Evolutionary conservation across 495 filamentous ascomycete genomes (phyloP), one percentile per base, ranked within the genome.

Genomic region (Neurospora sp.): DNA sequence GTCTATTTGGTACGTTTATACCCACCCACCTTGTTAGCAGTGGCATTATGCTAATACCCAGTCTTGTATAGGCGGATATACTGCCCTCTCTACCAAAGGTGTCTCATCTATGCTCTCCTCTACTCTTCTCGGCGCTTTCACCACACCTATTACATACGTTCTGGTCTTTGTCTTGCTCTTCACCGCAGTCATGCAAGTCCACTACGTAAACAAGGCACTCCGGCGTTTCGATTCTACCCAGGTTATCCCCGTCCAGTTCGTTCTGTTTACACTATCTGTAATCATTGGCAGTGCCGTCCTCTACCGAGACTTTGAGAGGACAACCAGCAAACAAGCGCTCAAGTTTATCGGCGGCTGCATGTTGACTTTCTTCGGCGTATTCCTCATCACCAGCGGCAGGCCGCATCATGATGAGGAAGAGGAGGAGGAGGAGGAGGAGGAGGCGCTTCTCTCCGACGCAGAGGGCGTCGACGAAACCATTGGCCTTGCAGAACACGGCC

Each of bases 171-270:
- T 98, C 59, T 87, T 99, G 18, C 83, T 95, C 8, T 89, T 82
- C 39, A 97, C 95, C 9, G 96, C 96, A 22, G 83, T 98, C 71
- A 92, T 98, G 88, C 96, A 99, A 81, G 93, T 99, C 74, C 93
- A 91, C 74, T 99, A 98, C 79, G 86, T 99, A 74, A 99, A 99
- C 83, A 93, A 94, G 69, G 94, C 96, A 1, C 84, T 99, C 22
- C 94, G 96, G 79, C 90, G 93, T 70, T 99, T 99, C 83, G 93
- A 97, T 80, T 95, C 94, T 0, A 99, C 96, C 0, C 93, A 97
- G 77, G 96, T 99, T 74, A 98, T 99, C 70, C 96, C 96, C 3
- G 93, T 93, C 14, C 96, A 99, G 78, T 99, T 99, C 76, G 96
- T 99, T 37, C 86, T 97, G 45, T 99, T 99, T 80, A 99, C 96